Conservation (phyloP, 73 alveolate genomes). For the Loxodes magnus region DNA sequence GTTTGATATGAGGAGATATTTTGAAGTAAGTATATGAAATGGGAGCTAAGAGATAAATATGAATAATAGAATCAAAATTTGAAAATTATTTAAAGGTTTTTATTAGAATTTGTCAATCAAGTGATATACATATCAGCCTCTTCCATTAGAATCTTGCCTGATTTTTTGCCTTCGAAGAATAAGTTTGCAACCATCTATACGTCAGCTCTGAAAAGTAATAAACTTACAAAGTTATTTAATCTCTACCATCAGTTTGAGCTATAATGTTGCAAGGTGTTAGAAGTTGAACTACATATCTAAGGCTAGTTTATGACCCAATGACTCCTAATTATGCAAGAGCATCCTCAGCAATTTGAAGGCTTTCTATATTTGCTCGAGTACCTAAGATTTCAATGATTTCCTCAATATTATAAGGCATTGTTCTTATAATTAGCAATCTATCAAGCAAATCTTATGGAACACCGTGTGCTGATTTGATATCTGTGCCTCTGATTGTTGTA, state of each 20-base stretch:
- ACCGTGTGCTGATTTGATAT: slow-evolving; percentile 96
- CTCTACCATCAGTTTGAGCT: slow-evolving; percentile 92
- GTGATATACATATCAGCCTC: slow-evolving; percentile 92
- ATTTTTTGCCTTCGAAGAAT: slow-evolving; percentile 95
- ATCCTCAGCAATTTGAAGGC: slow-evolving; percentile 88
- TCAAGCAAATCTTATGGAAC: slow-evolving; percentile 98
- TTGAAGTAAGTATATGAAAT: too few relatives aligned
- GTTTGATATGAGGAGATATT: too few relatives aligned
- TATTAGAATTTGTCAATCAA: too few relatives aligned
- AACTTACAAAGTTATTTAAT: slow-evolving; percentile 47
- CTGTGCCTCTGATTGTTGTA: slow-evolving; percentile 97
- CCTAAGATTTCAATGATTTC: slow-evolving; percentile 93
- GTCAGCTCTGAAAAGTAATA: slow-evolving; percentile 16
- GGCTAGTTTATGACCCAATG: slow-evolving; percentile 65
- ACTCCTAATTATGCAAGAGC: slow-evolving; percentile 88
- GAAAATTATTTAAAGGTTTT: too few relatives aligned
- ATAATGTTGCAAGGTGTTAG: slow-evolving; percentile 92
- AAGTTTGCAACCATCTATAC: slow-evolving; percentile 82
- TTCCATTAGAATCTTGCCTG: slow-evolving; percentile 88
- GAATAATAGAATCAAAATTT: too few relatives aligned
- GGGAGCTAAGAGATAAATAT: too few relatives aligned
- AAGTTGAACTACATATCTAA: slow-evolving; percentile 82
- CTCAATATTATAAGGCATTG: slow-evolving; percentile 86
- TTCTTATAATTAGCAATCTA: slow-evolving; percentile 91
- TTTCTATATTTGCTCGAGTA: slow-evolving; percentile 94